Percentiles rank a stretch among this genome's conserved stretches.
phyloP scores from a whole-genome alignment of 768 basidiomycete genomes.

The Mycena vitilis region DNA sequence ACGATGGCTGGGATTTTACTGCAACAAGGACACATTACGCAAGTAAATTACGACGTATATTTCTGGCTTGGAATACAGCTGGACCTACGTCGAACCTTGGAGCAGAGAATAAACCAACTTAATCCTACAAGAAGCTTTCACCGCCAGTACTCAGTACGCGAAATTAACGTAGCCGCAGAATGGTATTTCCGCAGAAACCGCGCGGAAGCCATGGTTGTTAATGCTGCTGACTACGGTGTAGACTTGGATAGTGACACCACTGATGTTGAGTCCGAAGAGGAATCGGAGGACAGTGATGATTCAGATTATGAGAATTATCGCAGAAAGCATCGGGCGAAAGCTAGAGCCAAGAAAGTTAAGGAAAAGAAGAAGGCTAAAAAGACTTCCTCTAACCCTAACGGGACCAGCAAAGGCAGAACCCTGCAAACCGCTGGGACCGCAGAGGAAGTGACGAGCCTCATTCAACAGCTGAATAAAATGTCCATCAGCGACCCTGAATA shows the following conservation, averaged over 20 bases:
- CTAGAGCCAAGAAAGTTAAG: background rate
- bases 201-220: conserved; percentile 12
- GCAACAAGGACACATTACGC: conserved; percentile 1
- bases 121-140: background rate
- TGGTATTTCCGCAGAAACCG: conserved; percentile 16
- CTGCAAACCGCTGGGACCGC: too few species aligned
- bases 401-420: background rate
- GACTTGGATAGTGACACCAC: background rate
- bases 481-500: too few species aligned
- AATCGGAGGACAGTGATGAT: background rate
- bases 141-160: background rate
- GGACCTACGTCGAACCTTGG: background rate
- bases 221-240: conserved; percentile 2
- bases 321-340: background rate
- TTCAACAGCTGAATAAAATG: too few species aligned
- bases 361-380: conserved; percentile 9
- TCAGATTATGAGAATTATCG: conserved; percentile 19
- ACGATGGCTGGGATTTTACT: conserved; percentile 18
- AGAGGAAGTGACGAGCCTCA: too few species aligned
- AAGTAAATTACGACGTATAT: conserved; percentile 2
- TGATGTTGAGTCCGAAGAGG: conserved; percentile 8
- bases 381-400: background rate
- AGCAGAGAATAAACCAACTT: background rate
- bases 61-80: conserved; percentile 27
- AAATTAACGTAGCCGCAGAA: conserved; percentile 14